Conservation (phyloP, 805 yeast genomes). For the Teunomyces lycoperdinae region DNA sequence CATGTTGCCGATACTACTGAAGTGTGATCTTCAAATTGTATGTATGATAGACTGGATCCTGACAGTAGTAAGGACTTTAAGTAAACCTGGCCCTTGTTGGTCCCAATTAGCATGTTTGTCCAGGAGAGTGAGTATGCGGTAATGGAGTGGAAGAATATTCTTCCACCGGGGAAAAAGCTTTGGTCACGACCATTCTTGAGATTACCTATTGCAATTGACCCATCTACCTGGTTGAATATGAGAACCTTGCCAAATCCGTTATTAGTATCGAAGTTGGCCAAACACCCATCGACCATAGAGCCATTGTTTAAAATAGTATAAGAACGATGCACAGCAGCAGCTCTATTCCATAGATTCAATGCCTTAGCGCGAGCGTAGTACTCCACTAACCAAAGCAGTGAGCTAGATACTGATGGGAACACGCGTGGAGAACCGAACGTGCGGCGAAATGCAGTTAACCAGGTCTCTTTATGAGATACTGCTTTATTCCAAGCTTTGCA, state of each 20-base stretch:
- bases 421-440: slow-evolving; percentile 33
- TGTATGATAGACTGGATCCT: slow-evolving; percentile 21
- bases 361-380: slow-evolving; percentile 37
- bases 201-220: slow-evolving; percentile 29
- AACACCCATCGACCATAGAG: slow-evolving; percentile 17
- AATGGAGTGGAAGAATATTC: slow-evolving; percentile 14
- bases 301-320: slow-evolving; percentile 30
- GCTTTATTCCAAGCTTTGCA: slow-evolving; percentile 48
- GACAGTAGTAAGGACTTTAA: slow-evolving; percentile 32
- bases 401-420: slow-evolving; percentile 46
- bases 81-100: slow-evolving; percentile 25
- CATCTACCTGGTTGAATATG: slow-evolving; percentile 25
- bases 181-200: slow-evolving; percentile 36
- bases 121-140: slow-evolving; percentile 25
- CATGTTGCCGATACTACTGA: slow-evolving; percentile 18
- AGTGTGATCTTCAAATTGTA: slow-evolving; percentile 10
- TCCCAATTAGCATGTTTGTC: slow-evolving; percentile 31
- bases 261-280: slow-evolving; percentile 24
- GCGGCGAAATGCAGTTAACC: slow-evolving; percentile 45
- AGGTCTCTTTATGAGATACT: slow-evolving; percentile 43
- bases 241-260: slow-evolving; percentile 22
- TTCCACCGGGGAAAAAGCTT: slow-evolving; percentile 35
- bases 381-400: slow-evolving; percentile 47
- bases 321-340: slow-evolving; percentile 23
- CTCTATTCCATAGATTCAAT: slow-evolving; percentile 40